Evolutionary conservation across 768 basidiomycete species (phyloP).

Genomic region (Trametes villosa): DNA sequence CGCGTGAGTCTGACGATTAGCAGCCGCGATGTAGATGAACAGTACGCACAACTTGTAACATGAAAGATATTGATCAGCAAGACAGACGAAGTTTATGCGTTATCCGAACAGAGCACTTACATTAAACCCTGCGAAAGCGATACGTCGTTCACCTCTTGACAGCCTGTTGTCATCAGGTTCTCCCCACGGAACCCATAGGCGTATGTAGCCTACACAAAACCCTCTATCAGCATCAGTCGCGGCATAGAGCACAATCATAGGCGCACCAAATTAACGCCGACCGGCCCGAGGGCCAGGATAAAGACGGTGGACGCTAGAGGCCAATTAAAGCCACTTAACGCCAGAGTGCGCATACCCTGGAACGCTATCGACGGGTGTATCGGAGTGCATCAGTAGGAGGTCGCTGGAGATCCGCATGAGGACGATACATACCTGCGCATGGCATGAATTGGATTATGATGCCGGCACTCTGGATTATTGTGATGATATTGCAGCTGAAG

Average conservation of each 20-base stretch:
- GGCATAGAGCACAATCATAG: no score
- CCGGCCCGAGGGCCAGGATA: neutral
- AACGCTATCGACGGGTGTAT: neutral
- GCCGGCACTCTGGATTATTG: no score
- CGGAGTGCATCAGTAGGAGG: neutral
- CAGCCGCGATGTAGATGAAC: neutral
- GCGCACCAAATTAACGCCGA: slow-evolving; percentile 4
- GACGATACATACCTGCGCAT: neutral
- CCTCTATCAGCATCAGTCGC: no score
- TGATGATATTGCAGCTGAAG: no score
- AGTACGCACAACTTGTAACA: neutral
- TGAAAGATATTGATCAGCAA: neutral
- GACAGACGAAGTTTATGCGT: no score
- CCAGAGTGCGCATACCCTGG: neutral
- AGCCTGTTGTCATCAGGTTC: neutral
- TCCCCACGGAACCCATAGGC: neutral
- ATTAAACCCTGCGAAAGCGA: neutral
- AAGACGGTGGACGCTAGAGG: neutral
- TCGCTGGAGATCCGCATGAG: neutral
- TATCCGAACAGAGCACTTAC: neutral
- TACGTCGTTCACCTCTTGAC: neutral
- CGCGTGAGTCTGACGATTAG: neutral
- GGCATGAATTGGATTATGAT: neutral
- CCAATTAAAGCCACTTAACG: neutral
- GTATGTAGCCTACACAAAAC: neutral